These are phyloP conservation scores for Lactarius pseudohatsudake DNA, from an alignment of 768 basidiomycete species.

Conservation along the genomic window DNA sequence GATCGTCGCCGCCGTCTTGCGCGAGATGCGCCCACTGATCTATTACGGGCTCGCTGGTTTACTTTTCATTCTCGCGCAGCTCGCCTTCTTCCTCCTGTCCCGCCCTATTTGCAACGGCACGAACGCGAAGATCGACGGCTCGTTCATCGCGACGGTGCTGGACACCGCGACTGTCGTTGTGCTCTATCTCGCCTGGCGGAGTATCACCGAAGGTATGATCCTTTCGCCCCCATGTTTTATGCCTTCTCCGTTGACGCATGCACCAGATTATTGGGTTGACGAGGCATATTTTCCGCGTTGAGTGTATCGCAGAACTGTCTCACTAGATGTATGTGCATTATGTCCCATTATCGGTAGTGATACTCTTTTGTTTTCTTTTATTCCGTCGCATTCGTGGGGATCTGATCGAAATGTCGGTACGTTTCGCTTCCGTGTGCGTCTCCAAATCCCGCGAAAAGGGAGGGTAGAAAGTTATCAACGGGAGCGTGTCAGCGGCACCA, in stretches of 20 bases:
- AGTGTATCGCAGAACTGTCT: neutral
- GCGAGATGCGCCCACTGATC: conserved; percentile 77
- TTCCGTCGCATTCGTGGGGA: neutral
- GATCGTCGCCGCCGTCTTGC: conserved; percentile 73
- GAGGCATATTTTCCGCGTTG: conserved; percentile 42
- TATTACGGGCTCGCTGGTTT: conserved; percentile 73
- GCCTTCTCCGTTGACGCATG: neutral
- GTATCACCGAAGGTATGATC: conserved; percentile 83
- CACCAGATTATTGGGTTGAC: conserved; percentile 47
- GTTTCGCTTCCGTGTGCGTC: conserved; percentile 10
- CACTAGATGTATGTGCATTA: conserved; percentile 8
- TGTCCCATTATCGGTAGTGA: conserved; percentile 5
- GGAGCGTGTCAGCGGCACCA: conserved; percentile 3
- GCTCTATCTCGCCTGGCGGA: conserved; percentile 79
- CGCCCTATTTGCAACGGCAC: conserved; percentile 74
- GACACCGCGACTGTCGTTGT: conserved; percentile 72
- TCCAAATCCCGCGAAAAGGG: neutral
- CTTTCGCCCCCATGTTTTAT: neutral
- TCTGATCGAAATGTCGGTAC: neutral
- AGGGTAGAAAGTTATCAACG: neutral
- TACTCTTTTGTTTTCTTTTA: neutral
- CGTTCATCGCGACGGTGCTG: conserved; percentile 81
- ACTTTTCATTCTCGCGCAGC: conserved; percentile 77
- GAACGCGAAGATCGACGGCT: conserved; percentile 73
- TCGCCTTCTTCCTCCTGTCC: conserved; percentile 79